Base-by-base conservation (phyloP, 2,329 filamentous ascomycete genomes). In the Septoria linicola region DNA sequence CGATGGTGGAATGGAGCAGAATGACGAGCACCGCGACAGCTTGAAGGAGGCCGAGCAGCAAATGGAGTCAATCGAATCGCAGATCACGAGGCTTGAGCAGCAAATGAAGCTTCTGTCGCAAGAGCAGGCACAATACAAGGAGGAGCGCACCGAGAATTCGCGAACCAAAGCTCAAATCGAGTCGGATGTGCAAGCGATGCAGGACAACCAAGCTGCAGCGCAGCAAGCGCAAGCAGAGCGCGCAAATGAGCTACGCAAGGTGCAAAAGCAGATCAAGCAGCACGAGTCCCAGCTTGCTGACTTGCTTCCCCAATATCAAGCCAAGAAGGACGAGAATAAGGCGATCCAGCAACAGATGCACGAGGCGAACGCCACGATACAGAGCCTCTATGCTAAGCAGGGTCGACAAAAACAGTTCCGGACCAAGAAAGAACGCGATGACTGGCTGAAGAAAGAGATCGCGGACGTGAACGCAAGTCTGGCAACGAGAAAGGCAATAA, bases 311-410 rank as follows among this genome's bases (percentile, higher is more conserved):
- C 78, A 87, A 16, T 95, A 89, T 66, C 85, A 84, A 46, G 76
- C 81, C 53, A 84, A 84, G 59, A 89, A 85, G 68, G 77, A 82
- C 44, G 80, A 89, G 53, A 93, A 96, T 66, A 78, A 80, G 13
- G 79, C 81, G 13, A 76, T 88, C 21, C 85, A 84, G 63, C 77
- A 84, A 49, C 82, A 87, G 53, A 77, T 97, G 8, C 86, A 90
- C 40, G 78, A 87, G 42, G 87, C 87, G 0, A 87, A 95, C 63
- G 85, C 85, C 6, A 80, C 81, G 4, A 80, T 88, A 35, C 83
- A 87, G 58, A 84, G 91, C 31, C 80, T 99, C 6, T 89, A 95
- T 66, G 88, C 88, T 43, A 99, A 99, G 70, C 92, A 99, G 71
- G 89, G 87, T 36, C 85, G 92, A 39, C 90, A 87, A 59, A 86